These are phyloP conservation scores for Eutrema salsugineum DNA, from an alignment of 441 rosid species.

Conservation along the genomic window DNA sequence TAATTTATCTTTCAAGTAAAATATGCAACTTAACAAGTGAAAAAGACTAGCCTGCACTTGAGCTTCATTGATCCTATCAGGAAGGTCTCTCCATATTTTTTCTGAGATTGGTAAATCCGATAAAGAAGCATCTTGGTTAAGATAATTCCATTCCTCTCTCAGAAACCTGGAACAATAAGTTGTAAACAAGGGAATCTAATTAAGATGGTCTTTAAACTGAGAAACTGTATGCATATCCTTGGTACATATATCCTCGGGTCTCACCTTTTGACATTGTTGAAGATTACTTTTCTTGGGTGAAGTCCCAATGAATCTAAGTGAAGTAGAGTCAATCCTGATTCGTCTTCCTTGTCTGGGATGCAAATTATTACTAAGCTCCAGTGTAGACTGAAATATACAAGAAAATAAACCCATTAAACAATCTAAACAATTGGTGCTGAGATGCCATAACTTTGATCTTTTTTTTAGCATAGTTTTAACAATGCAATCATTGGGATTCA, in stretches of 20 bases:
- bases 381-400: conserved; percentile 52
- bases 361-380: conserved; percentile 96
- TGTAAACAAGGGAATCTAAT: neutral
- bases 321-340: conserved; percentile 72
- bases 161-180: conserved; percentile 42
- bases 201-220: neutral
- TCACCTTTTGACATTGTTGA: conserved; percentile 71
- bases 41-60: conserved; percentile 15
- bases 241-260: neutral
- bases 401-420: neutral
- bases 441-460: neutral
- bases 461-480: too few relatives aligned
- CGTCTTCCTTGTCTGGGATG: conserved; percentile 74
- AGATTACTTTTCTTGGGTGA: conserved; percentile 53
- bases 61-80: conserved; percentile 39
- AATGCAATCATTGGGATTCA: neutral
- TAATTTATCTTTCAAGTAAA: neutral
- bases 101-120: conserved; percentile 56
- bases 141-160: conserved; percentile 73
- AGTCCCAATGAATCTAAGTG: conserved; percentile 85
- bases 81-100: conserved; percentile 56
- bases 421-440: neutral
- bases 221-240: neutral
- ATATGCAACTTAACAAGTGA: neutral
- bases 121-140: conserved; percentile 41